A percentile compares a stretch with the other conserved stretches of the same genome.
These are phyloP conservation scores for Plasmopara halstedii DNA, from an alignment of 352 stramenopile genomes.

Conservation along the genomic window DNA sequence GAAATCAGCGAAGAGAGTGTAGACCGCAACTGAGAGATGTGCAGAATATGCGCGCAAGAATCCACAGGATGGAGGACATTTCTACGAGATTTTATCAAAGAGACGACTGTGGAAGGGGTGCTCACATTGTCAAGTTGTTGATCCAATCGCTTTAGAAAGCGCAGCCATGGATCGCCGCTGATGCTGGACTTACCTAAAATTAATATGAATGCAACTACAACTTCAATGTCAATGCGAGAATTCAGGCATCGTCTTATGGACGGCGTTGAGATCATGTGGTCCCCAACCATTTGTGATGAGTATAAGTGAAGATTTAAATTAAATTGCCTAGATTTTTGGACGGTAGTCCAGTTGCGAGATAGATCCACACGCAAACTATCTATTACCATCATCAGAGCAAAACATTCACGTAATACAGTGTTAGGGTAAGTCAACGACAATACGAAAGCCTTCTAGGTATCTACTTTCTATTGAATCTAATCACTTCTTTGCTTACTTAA, in stretches of 20 bases:
- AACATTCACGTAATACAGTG: too few species aligned
- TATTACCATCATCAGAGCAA: too few species aligned
- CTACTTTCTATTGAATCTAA: too few species aligned
- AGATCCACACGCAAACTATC: conserved; percentile 4
- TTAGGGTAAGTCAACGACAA: too few species aligned
- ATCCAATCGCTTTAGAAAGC: conserved; percentile 16
- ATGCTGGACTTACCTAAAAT: too few species aligned
- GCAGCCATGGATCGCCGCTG: too few species aligned
- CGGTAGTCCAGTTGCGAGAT: conserved; percentile 11
- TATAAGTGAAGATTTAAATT: conserved; percentile 19
- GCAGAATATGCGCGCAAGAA: conserved; percentile 26
- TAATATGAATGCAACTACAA: too few species aligned
- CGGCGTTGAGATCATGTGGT: too few species aligned
- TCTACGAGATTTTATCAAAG: neutral
- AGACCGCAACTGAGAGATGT: conserved; percentile 12
- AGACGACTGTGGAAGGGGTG: conserved; percentile 7
- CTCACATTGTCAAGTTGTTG: conserved; percentile 16
- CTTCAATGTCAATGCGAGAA: too few species aligned
- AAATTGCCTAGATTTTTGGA: conserved; percentile 1
- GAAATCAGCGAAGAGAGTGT: conserved; percentile 3
- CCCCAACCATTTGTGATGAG: conserved; percentile 9
- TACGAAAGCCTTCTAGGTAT: too few species aligned
- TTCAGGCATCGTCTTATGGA: too few species aligned
- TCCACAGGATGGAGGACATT: conserved; percentile 14
- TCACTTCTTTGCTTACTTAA: too few species aligned